Evolutionary conservation across 257 asterid genomes (phyloP).

Genomic region (Linaria vulgaris): DNA sequence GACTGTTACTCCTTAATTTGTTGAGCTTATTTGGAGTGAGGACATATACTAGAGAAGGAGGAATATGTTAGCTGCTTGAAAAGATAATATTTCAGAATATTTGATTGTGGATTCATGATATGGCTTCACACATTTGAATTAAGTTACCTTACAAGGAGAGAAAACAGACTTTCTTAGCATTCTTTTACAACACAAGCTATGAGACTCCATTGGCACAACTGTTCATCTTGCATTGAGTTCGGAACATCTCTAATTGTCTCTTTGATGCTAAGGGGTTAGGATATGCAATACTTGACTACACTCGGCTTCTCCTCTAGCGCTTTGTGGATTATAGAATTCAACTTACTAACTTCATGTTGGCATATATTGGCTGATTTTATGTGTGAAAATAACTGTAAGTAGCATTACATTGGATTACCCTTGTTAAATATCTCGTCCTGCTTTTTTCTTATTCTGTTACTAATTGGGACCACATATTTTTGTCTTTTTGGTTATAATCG

Average conservation of each 20-base stretch:
- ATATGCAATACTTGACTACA: too few relatives aligned
- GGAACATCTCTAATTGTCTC: background rate
- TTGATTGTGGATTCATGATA: background rate
- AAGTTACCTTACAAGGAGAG: background rate
- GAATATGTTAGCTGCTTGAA: background rate
- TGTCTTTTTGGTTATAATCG: background rate
- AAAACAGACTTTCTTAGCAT: background rate
- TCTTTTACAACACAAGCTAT: background rate
- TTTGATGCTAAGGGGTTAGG: background rate
- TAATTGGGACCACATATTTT: too few relatives aligned
- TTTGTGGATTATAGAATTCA: too few relatives aligned
- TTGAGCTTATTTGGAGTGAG: background rate
- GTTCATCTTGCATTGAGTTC: background rate
- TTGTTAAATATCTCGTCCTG: conserved; percentile 3
- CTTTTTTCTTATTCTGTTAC: background rate
- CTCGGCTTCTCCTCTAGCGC: too few relatives aligned
- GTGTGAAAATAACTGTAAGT: background rate
- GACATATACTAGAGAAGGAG: background rate
- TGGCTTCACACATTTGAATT: background rate
- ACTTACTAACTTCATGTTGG: too few relatives aligned
- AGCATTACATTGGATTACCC: background rate
- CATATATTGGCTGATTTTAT: too few relatives aligned
- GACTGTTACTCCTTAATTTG: background rate
- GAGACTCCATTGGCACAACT: background rate
- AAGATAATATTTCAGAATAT: background rate